Evolutionary conservation across 2,329 filamentous ascomycete genomes (phyloP).

Genomic region (Madurella mycetomatis): DNA sequence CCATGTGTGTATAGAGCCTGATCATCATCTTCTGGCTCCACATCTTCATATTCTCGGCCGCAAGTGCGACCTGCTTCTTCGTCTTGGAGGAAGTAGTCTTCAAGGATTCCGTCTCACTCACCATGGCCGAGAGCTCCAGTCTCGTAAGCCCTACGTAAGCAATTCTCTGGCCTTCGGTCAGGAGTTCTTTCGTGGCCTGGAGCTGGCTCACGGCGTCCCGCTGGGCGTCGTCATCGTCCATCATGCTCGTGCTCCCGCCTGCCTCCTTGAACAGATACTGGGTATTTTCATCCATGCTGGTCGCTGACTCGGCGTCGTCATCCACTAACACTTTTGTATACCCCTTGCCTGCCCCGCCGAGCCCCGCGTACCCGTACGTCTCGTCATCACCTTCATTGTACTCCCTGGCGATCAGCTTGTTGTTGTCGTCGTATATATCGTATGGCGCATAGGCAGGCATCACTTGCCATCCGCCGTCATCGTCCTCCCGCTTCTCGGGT

Average conservation of each 20-base stretch:
- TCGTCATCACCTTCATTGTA: slow-evolving; percentile 65
- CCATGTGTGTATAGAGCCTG: slow-evolving; percentile 90
- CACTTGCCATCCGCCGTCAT: slow-evolving; percentile 77
- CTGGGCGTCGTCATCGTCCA: slow-evolving; percentile 72
- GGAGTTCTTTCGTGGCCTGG: slow-evolving; percentile 89
- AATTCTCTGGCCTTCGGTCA: slow-evolving; percentile 92
- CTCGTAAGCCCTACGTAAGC: slow-evolving; percentile 91
- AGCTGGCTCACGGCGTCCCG: slow-evolving; percentile 85
- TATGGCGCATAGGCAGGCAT: slow-evolving; percentile 94
- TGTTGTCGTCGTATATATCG: slow-evolving; percentile 93
- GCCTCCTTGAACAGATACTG: slow-evolving; percentile 86
- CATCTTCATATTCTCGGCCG: slow-evolving; percentile 79
- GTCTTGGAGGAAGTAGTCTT: slow-evolving; percentile 56
- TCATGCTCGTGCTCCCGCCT: slow-evolving; percentile 50
- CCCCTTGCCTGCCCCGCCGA: slow-evolving; percentile 88
- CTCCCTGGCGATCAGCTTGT: slow-evolving; percentile 79
- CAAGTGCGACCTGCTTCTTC: slow-evolving; percentile 67
- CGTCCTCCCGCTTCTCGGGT: slow-evolving; percentile 50
- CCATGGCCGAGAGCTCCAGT: slow-evolving; percentile 74
- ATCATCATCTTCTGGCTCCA: slow-evolving; percentile 99
- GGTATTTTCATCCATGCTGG: slow-evolving; percentile 96
- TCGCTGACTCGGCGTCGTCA: slow-evolving; percentile 88
- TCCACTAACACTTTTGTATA: slow-evolving; percentile 95
- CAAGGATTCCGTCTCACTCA: slow-evolving; percentile 60
- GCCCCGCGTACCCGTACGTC: slow-evolving; percentile 63